Evolutionary conservation across 2,329 filamentous ascomycete species (phyloP).

Genomic region (Clonostachys rhizophaga): DNA sequence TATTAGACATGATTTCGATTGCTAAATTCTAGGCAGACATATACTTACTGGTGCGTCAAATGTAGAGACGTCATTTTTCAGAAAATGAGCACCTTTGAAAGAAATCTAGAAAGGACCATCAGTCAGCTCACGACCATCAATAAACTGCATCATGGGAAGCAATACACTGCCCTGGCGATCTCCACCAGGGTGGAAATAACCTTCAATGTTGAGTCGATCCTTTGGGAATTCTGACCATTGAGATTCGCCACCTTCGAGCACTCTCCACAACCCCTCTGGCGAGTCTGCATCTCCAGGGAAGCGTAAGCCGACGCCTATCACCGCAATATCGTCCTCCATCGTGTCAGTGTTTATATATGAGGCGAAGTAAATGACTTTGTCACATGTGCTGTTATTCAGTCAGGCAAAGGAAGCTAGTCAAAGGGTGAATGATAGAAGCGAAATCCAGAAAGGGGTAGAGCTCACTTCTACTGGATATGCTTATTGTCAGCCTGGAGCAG

Average conservation of each 20-base stretch:
- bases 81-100: conserved; percentile 44
- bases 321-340: conserved; percentile 37
- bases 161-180: conserved; percentile 42
- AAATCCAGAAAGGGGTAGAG: too few species aligned
- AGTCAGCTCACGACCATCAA: conserved; percentile 7
- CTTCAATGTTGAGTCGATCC: conserved; percentile 43
- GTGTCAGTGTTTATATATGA: too few species aligned
- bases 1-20: not conserved
- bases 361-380: too few species aligned
- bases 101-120: conserved; percentile 25
- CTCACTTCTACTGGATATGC: too few species aligned
- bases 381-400: too few species aligned
- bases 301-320: conserved; percentile 45
- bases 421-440: too few species aligned
- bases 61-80: conserved; percentile 36
- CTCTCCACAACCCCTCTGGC: conserved; percentile 41
- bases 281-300: conserved; percentile 44
- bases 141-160: not conserved
- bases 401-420: too few species aligned
- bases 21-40: not conserved
- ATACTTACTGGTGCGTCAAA: conserved; percentile 43
- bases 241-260: conserved; percentile 33
- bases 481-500: too few species aligned
- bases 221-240: conserved; percentile 44
- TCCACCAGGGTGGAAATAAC: conserved; percentile 49